These are phyloP conservation scores for Daldinia caldariorum DNA, from an alignment of 495 filamentous ascomycete genomes.

Conservation along the genomic window DNA sequence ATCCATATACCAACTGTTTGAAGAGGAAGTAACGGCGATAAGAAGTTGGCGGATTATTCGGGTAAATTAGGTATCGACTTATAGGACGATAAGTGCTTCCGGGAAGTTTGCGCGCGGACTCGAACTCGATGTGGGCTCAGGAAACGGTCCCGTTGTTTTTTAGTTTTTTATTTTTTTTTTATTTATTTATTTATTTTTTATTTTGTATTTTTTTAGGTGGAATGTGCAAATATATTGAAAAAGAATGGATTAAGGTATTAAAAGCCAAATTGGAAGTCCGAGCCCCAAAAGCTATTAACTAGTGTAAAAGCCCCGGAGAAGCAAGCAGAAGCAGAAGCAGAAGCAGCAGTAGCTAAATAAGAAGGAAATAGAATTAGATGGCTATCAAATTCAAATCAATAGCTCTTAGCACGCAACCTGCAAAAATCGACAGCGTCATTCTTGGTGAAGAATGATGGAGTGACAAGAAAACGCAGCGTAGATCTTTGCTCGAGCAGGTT, in stretches of 20 bases:
- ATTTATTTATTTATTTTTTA: too few species aligned
- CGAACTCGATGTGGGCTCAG: not conserved
- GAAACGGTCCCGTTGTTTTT: not conserved
- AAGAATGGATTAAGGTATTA: not conserved
- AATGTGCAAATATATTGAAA: not conserved
- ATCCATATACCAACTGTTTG: conserved; percentile 14
- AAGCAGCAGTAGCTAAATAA: not conserved
- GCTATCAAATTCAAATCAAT: conserved; percentile 20
- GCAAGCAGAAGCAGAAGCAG: too few species aligned
- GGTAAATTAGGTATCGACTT: not conserved
- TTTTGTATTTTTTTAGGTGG: too few species aligned
- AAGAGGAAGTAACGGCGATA: not conserved
- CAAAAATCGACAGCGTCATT: conserved; percentile 30
- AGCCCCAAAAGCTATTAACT: not conserved
- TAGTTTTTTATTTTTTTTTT: too few species aligned
- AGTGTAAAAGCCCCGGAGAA: not conserved
- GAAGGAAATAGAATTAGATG: not conserved
- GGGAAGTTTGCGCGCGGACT: conserved; percentile 12
- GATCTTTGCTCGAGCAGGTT: conserved; percentile 23
- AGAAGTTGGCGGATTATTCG: not conserved
- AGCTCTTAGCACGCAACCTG: conserved; percentile 14
- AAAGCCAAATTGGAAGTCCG: conserved; percentile 5
- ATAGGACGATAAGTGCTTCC: conserved; percentile 8
- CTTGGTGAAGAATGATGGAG: conserved; percentile 29
- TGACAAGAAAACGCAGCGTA: conserved; percentile 29